These are phyloP conservation scores for Globisporangium ultimum DNA, from an alignment of 352 stramenopile genomes.

Conservation along the genomic window DNA sequence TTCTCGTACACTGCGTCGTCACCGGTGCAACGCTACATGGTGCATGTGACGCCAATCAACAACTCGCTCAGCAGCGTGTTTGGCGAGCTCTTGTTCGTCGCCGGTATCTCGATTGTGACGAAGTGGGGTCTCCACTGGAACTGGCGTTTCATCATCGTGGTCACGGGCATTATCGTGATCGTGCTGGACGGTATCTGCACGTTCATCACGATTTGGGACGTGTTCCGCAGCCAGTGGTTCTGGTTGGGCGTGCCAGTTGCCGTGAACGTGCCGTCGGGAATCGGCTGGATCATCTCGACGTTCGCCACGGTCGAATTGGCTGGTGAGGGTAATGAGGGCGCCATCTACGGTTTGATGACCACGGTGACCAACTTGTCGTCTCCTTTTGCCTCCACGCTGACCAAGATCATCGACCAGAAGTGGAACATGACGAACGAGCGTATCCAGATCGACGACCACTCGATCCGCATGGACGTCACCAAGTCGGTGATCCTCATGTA, in stretches of 20 bases:
- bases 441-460: too few relatives aligned
- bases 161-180: too few relatives aligned
- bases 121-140: too few relatives aligned
- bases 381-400: constrained; percentile 34
- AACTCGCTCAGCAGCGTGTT: constrained; percentile 31
- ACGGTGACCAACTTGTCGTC: too few relatives aligned
- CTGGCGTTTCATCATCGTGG: too few relatives aligned
- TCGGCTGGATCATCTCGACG: constrained; percentile 38
- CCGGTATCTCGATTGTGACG: too few relatives aligned
- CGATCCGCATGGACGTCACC: too few relatives aligned
- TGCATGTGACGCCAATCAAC: constrained; percentile 30
- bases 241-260: constrained; percentile 33
- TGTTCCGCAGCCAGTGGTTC: constrained; percentile 46
- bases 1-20: constrained; percentile 27
- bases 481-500: constrained; percentile 42
- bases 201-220: constrained; percentile 32
- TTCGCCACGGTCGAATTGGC: constrained; percentile 45
- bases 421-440: too few relatives aligned
- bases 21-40: constrained; percentile 33
- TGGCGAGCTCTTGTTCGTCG: too few relatives aligned
- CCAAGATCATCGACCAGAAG: too few relatives aligned
- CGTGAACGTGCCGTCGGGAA: constrained; percentile 29
- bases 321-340: constrained; percentile 42
- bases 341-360: constrained; percentile 36
- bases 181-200: too few relatives aligned